phyloP scores from a whole-genome alignment of 257 asterid species.

The Pogostemon cablin region DNA sequence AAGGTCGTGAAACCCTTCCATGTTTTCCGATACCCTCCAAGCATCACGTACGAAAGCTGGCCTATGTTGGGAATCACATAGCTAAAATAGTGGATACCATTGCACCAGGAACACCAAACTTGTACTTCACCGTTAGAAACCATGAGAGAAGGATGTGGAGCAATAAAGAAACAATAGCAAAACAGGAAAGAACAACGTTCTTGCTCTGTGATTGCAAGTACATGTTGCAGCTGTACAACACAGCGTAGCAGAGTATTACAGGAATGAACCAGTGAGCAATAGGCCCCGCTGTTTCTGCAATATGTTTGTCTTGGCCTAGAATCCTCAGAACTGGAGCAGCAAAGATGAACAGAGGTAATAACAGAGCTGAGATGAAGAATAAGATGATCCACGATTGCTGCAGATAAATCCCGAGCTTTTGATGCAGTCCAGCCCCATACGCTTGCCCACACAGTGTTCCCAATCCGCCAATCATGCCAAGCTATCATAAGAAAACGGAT shows the following conservation, averaged over 20 bases:
- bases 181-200: conserved; percentile 56
- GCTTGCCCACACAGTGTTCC: conserved; percentile 77
- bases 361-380: conserved; percentile 30
- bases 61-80: conserved; percentile 63
- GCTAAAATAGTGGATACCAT: conserved; percentile 60
- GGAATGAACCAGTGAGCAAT: conserved; percentile 61
- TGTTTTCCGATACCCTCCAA: conserved; percentile 65
- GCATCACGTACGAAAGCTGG: conserved; percentile 45
- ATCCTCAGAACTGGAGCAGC: conserved; percentile 54
- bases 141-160: conserved; percentile 59
- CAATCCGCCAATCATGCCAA: conserved; percentile 41
- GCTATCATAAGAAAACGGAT: conserved; percentile 27
- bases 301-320: conserved; percentile 57
- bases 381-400: conserved; percentile 69
- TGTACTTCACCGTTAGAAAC: conserved; percentile 51
- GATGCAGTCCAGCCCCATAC: conserved; percentile 63
- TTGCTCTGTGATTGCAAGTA: conserved; percentile 77
- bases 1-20: conserved; percentile 65
- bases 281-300: conserved; percentile 46
- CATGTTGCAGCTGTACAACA: conserved; percentile 61
- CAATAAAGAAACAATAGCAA: conserved; percentile 46
- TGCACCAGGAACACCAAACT: conserved; percentile 56
- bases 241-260: conserved; percentile 39
- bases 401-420: conserved; percentile 74
- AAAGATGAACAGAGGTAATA: conserved; percentile 41